phyloP scores from a whole-genome alignment of 208 protist genomes.

The Strigomonas galati region DNA sequence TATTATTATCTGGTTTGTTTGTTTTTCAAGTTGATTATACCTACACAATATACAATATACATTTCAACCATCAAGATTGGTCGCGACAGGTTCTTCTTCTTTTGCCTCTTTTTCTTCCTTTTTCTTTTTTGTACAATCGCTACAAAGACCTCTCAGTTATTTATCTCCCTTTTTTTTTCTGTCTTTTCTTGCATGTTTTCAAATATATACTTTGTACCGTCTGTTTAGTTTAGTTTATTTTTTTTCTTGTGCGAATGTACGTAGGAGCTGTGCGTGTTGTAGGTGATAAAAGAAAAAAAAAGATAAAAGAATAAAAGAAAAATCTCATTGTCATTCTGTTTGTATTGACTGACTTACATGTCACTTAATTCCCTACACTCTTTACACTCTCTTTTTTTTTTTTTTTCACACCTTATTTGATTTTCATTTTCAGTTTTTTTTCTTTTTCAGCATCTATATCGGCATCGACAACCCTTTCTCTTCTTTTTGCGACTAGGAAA shows the following conservation, averaged over 20 bases:
- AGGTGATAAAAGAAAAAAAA: neutral
- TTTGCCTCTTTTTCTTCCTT: too few relatives aligned
- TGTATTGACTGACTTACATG: neutral
- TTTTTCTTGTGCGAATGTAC: neutral
- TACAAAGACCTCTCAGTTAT: too few relatives aligned
- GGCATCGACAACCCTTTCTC: slow-evolving; percentile 6
- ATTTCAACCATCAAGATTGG: too few relatives aligned
- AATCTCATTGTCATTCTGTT: neutral
- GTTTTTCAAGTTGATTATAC: too few relatives aligned
- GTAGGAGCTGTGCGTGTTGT: neutral
- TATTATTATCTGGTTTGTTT: slow-evolving; percentile 6
- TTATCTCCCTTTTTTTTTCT: slow-evolving; percentile 10
- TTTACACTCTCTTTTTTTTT: slow-evolving; percentile 9
- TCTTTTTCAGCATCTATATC: slow-evolving; percentile 12
- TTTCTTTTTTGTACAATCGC: too few relatives aligned
- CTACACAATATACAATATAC: too few relatives aligned
- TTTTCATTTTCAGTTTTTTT: slow-evolving; percentile 8
- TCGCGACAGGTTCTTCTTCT: too few relatives aligned
- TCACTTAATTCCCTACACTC: neutral
- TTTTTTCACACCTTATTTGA: slow-evolving; percentile 2
- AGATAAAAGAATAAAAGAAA: neutral
- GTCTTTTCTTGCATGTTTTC: slow-evolving; percentile 15
- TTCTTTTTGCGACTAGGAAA: too few relatives aligned
- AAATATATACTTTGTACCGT: neutral
- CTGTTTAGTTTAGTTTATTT: slow-evolving; percentile 1